A percentile compares a stretch with the other conserved stretches of the same genome.
Evolutionary conservation across 495 filamentous ascomycete genomes (phyloP).

Genomic region (Penicillium mononematosum): DNA sequence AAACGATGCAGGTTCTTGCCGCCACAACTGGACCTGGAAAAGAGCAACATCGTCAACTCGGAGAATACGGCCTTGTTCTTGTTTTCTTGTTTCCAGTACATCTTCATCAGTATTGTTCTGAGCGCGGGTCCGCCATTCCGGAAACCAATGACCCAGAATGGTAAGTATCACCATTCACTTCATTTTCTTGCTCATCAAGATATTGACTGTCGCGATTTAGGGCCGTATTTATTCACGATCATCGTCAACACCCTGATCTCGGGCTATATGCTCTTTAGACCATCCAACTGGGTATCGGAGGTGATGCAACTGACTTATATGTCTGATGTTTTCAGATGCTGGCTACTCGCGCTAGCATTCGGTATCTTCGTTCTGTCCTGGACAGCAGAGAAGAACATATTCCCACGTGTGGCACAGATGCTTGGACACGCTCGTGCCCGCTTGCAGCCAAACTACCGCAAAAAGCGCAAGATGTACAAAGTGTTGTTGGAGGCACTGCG

Average conservation of each 20-base stretch:
- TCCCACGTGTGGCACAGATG: slow-evolving; percentile 66
- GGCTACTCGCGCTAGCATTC: slow-evolving; percentile 65
- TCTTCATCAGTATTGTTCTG: slow-evolving; percentile 80
- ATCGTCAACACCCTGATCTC: slow-evolving; percentile 61
- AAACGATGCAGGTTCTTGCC: slow-evolving; percentile 64
- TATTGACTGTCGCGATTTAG: slow-evolving; percentile 22
- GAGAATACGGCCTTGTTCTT: slow-evolving; percentile 90
- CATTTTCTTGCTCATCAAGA: not conserved
- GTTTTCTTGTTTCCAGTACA: slow-evolving; percentile 91
- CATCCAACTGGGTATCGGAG: slow-evolving; percentile 61
- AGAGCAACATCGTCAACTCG: slow-evolving; percentile 83
- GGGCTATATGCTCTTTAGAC: slow-evolving; percentile 73
- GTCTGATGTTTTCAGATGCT: slow-evolving; percentile 65
- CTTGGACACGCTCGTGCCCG: slow-evolving; percentile 58
- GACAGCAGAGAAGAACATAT: slow-evolving; percentile 65
- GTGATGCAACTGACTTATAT: slow-evolving; percentile 86
- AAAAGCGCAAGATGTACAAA: slow-evolving; percentile 87
- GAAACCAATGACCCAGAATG: slow-evolving; percentile 74
- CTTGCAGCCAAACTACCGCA: slow-evolving; percentile 57
- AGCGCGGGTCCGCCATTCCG: slow-evolving; percentile 89
- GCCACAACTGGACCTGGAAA: slow-evolving; percentile 68
- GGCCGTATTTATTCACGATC: slow-evolving; percentile 78
- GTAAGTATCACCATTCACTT: slow-evolving; percentile 46
- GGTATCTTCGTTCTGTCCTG: slow-evolving; percentile 66
- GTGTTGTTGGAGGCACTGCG: slow-evolving; percentile 72